Percentiles rank a stretch among this genome's conserved stretches.
These are phyloP conservation scores for Trichoderma sp. DNA, from an alignment of 2,329 filamentous ascomycete species.

Conservation along the genomic window DNA sequence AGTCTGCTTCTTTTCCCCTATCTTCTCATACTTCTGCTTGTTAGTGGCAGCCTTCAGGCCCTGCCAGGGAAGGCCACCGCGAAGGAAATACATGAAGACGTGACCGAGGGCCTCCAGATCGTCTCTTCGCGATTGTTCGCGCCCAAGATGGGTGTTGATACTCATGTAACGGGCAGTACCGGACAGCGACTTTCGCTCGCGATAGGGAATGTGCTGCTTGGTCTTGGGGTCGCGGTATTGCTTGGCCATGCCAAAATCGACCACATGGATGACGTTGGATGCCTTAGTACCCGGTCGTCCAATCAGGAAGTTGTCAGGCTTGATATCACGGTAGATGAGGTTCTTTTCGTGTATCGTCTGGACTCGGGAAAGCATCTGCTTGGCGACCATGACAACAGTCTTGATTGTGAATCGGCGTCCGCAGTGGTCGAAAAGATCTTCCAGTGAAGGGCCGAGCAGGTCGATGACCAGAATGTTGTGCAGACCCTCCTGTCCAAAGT, in stretches of 20 bases:
- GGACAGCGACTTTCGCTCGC: constrained; percentile 94
- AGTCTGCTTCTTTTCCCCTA: constrained; percentile 99
- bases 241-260: constrained; percentile 99
- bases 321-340: constrained; percentile 98
- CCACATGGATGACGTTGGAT: constrained; percentile 97
- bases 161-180: constrained; percentile 99
- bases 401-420: constrained; percentile 94
- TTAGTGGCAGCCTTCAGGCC: constrained; percentile 73
- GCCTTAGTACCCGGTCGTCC: constrained; percentile 88
- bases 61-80: constrained; percentile 72
- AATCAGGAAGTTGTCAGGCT: constrained; percentile 98
- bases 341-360: constrained; percentile 98
- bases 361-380: constrained; percentile 96
- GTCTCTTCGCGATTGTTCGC: constrained; percentile 93
- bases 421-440: constrained; percentile 97
- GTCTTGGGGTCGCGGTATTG: constrained; percentile 99
- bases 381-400: constrained; percentile 98
- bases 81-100: constrained; percentile 74
- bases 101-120: constrained; percentile 86
- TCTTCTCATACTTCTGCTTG: constrained; percentile 99
- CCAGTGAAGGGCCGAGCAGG: constrained; percentile 87
- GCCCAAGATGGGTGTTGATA: constrained; percentile 97
- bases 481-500: constrained; percentile 96
- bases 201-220: constrained; percentile 97
- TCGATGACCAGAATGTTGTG: constrained; percentile 99